A percentile compares a stretch with the other conserved stretches of the same genome.
These are phyloP conservation scores for Chrysoporthe puriensis DNA, from an alignment of 2,329 filamentous ascomycete genomes.

Conservation along the genomic window DNA sequence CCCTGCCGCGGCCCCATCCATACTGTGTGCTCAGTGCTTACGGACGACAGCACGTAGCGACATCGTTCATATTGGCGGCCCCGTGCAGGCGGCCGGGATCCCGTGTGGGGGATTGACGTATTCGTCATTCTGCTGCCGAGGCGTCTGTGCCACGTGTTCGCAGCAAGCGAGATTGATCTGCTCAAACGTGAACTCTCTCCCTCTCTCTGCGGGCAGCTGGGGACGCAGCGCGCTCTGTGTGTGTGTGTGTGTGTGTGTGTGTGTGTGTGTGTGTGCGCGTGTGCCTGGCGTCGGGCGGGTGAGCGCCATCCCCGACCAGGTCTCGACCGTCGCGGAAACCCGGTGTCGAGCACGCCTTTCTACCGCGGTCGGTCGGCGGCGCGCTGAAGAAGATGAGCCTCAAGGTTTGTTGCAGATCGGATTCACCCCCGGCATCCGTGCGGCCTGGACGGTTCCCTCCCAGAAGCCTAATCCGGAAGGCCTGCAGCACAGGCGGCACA, in stretches of 20 bases:
- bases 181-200: not conserved
- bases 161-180: constrained; percentile 6
- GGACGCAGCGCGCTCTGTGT: not conserved
- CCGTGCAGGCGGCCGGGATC: not conserved
- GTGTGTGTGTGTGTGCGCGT: too few relatives aligned
- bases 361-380: not conserved
- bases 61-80: not conserved
- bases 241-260: not conserved
- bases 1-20: too few relatives aligned
- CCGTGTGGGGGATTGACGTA: not conserved
- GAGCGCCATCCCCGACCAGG: not conserved
- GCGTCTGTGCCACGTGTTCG: constrained; percentile 1
- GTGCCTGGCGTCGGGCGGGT: too few relatives aligned
- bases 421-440: not conserved
- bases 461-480: not conserved
- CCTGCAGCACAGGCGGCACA: not conserved
- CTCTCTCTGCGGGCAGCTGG: not conserved
- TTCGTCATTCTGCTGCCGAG: not conserved
- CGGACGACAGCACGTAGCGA: not conserved
- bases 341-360: too few relatives aligned
- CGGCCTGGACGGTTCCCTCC: too few relatives aligned
- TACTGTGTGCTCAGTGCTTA: too few relatives aligned
- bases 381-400: not conserved
- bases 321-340: not conserved
- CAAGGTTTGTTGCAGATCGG: not conserved